phyloP scores from a whole-genome alignment of 352 stramenopile genomes.

The Hyaloperonospora brassicae region DNA sequence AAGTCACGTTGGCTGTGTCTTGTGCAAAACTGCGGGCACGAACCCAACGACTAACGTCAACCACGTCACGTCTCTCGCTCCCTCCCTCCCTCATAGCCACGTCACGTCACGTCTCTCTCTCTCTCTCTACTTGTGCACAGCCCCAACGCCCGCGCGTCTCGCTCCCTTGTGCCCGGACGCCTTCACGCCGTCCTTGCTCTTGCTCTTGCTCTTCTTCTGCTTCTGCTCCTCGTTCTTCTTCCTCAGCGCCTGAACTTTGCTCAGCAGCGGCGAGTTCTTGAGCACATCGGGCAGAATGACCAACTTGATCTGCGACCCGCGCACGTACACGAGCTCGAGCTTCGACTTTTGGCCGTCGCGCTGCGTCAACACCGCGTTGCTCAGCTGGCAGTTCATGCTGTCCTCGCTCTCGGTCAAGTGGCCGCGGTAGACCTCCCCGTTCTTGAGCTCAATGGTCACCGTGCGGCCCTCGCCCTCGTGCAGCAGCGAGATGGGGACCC shows the following conservation, averaged over 20 bases:
- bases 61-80: background rate
- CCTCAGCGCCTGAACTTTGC: constrained; percentile 89
- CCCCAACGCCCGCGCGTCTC: constrained; percentile 13
- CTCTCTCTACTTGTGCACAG: constrained; percentile 32
- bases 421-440: constrained; percentile 83
- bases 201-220: constrained; percentile 25
- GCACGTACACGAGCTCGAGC: constrained; percentile 90
- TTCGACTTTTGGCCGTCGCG: constrained; percentile 76
- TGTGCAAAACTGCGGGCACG: background rate
- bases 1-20: background rate
- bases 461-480: constrained; percentile 81
- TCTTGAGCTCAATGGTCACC: constrained; percentile 85
- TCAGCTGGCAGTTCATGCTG: constrained; percentile 97
- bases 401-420: constrained; percentile 81
- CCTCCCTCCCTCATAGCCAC: background rate
- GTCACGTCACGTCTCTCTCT: background rate
- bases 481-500: constrained; percentile 78
- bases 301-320: constrained; percentile 94
- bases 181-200: constrained; percentile 11
- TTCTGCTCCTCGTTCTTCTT: constrained; percentile 58
- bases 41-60: no score
- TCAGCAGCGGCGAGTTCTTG: constrained; percentile 95
- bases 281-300: constrained; percentile 95
- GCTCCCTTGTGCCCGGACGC: constrained; percentile 17
- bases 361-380: constrained; percentile 83